Percentiles rank a stretch among this genome's conserved stretches.
Conservation (phyloP, 2,329 filamentous ascomycete genomes). For the Talaromyces sp. region DNA sequence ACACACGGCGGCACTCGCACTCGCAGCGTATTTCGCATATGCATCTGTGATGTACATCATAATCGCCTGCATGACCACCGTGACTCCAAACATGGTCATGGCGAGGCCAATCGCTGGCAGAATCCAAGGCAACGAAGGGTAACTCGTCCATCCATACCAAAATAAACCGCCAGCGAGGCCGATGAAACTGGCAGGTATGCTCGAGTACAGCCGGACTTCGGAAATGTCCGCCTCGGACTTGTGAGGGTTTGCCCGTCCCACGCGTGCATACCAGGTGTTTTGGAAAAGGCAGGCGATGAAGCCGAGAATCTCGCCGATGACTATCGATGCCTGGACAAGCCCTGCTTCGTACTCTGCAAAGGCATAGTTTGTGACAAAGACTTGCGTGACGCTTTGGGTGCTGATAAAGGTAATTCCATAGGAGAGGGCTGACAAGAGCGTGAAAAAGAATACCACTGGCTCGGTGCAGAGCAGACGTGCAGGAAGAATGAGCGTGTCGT, state of each 20-base stretch:
- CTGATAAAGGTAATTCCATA: constrained; percentile 41
- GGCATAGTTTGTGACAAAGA: constrained; percentile 20
- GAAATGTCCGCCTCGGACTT: constrained; percentile 36
- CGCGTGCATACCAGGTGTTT: constrained; percentile 17
- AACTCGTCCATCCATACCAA: constrained; percentile 32
- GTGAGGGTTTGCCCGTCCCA: not conserved
- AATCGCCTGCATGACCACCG: constrained; percentile 41
- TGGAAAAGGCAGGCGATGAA: constrained; percentile 29
- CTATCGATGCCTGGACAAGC: constrained; percentile 37
- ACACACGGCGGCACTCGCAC: constrained; percentile 41
- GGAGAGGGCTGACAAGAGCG: constrained; percentile 41
- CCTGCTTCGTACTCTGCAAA: constrained; percentile 30
- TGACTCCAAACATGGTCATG: constrained; percentile 38
- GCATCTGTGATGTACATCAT: constrained; percentile 48
- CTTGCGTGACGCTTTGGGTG: constrained; percentile 39
- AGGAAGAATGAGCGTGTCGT: not conserved
- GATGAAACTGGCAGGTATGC: constrained; percentile 27
- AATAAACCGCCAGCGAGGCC: constrained; percentile 35
- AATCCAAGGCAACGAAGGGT: constrained; percentile 29
- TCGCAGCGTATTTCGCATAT: constrained; percentile 45
- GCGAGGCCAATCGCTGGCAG: constrained; percentile 28
- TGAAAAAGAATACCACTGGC: constrained; percentile 39
- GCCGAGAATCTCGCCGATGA: constrained; percentile 37
- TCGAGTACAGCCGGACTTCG: constrained; percentile 36
- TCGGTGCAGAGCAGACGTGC: constrained; percentile 35